Base-by-base conservation (phyloP, 2,329 filamentous ascomycete species). In the Clonostachys solani region DNA sequence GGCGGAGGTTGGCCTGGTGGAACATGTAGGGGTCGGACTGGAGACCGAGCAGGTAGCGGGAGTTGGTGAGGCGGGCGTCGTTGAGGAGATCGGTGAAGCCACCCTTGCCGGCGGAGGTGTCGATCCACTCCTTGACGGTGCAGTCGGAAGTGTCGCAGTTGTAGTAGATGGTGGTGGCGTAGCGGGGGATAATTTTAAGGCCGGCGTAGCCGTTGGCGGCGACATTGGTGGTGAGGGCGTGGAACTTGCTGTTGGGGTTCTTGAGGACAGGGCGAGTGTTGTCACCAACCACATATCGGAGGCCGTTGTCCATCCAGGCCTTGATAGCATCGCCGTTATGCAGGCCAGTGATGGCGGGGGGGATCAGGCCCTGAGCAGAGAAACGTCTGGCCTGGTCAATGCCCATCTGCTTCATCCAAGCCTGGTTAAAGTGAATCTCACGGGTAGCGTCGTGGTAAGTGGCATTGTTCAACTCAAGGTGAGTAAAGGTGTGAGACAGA, bases 401-500 rank as follows among this genome's bases (percentile, higher is more conserved):
- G 12, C 77, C 76, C 10, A 74, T 67, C 54, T 80, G 73, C 50
- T 71, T 67, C 40, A 83, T 59, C 79, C 80, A 84, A 12, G 71
- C 76, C 52, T 76, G 67, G 62, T 84, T 84, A 66, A 80, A 84
- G 18, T 68, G 65, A 40, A 84, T 81, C 59, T 84, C 81, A 52
- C 74, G 77, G 48, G 60, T 59, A 2, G 78, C 67, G 54, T 84
- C 81, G 4, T 65, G 56, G 61, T 80, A 83, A 1, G 80, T 83
- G 8, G 79, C 76, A 51, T 83, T 83, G 55, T 83, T 75, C 49
- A 82, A 63, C 51, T 76, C 74, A 53, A 75, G 66, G 52, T 84
- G 81, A 4, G 77, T 78, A 59, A 83, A 84, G 1, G 81, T 84
- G 60, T 84, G 81, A 2, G 79, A 81, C n/a, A 84, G 64, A 45